Evolutionary conservation across 345 rosid species (phyloP).

Genomic region (Psidium guajava): DNA sequence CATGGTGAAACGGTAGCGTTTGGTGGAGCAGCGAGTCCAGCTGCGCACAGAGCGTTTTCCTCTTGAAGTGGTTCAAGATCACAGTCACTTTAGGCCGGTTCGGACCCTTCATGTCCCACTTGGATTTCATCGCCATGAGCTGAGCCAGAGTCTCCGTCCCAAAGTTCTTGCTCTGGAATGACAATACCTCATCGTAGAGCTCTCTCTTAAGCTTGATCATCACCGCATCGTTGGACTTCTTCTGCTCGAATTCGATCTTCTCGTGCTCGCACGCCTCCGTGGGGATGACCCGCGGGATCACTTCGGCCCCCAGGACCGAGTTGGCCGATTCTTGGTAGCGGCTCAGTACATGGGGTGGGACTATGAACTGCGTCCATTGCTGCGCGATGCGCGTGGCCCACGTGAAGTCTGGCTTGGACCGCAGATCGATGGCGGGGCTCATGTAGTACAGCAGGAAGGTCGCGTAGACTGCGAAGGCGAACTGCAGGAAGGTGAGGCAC

Average conservation of each 20-base stretch:
- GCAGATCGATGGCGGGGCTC: slow-evolving; percentile 73
- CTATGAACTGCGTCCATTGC: slow-evolving; percentile 59
- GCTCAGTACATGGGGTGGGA: slow-evolving; percentile 51
- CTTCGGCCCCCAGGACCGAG: slow-evolving; percentile 17
- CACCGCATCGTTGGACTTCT: slow-evolving; percentile 60
- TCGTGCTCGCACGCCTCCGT: slow-evolving; percentile 72
- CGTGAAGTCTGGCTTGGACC: slow-evolving; percentile 69
- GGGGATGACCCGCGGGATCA: slow-evolving; percentile 25
- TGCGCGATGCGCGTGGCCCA: slow-evolving; percentile 84
- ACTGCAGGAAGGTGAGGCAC: slow-evolving; percentile 65
- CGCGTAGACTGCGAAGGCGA: slow-evolving; percentile 82
- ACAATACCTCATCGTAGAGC: slow-evolving; percentile 48
- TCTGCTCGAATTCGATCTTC: slow-evolving; percentile 82
- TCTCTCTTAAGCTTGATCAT: slow-evolving; percentile 81
- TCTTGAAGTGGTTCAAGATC: slow-evolving; percentile 87
- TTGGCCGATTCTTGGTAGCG: slow-evolving; percentile 48
- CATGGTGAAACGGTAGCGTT: slow-evolving; percentile 83
- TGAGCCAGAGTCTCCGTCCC: slow-evolving; percentile 63
- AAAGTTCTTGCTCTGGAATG: slow-evolving; percentile 43
- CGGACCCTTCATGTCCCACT: slow-evolving; percentile 61
- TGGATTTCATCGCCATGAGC: slow-evolving; percentile 76
- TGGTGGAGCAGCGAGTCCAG: slow-evolving; percentile 81
- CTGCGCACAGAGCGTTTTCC: slow-evolving; percentile 90
- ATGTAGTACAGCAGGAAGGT: slow-evolving; percentile 82
- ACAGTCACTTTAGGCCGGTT: slow-evolving; percentile 70